Evolutionary conservation across 495 filamentous ascomycete genomes (phyloP), one percentile per base, ranked within the genome.

Genomic region (Emericellopsis terricola): DNA sequence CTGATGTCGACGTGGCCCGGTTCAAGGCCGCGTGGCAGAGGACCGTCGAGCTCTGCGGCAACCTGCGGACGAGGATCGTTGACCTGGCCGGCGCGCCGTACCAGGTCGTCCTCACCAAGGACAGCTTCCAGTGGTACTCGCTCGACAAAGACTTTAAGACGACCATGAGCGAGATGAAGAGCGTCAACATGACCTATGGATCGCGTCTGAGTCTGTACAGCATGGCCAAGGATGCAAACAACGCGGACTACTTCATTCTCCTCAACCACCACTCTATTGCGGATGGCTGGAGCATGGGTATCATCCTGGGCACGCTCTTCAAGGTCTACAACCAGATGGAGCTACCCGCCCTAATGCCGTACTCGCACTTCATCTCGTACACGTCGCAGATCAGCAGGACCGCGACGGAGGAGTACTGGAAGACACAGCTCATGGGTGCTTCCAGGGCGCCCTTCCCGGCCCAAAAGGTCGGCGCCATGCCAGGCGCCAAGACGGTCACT

Each of bases 201-300:
- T 38, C 36, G 23, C 6, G 18, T 2, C 41, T 59, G 1, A 41
- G 47, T n/a, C 27, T 42, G 11, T 52, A 42, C 19, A 35, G 48
- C 3, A 37, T 55, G 2, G 37, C 47, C 15, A 27, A 44, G 3
- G 23, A 38, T 33, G 3, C 31, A 11, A 16, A 33, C 4, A 20
- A 14, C 24, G 37, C 17, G 27, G 8, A 20, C 8, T 28, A 58
- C 29, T 67, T 75, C 45, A 51, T 73, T 3, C 68, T 60, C 62
- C 68, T 66, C 10, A 54, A 18, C 38, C 29, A 11, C 8, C 31
- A 33, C 18, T 18, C 31, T 10, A 20, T 33, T 14, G 19, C 20
- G 14, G 31, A 33, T 8, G 31, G 31, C 17, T 33, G 31, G 31
- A 33, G 19, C 7, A 13, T 33, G 14, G 11, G 31, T 20, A 20